These are phyloP conservation scores for Lepidium africanum DNA, from an alignment of 345 rosid species.

Conservation along the genomic window DNA sequence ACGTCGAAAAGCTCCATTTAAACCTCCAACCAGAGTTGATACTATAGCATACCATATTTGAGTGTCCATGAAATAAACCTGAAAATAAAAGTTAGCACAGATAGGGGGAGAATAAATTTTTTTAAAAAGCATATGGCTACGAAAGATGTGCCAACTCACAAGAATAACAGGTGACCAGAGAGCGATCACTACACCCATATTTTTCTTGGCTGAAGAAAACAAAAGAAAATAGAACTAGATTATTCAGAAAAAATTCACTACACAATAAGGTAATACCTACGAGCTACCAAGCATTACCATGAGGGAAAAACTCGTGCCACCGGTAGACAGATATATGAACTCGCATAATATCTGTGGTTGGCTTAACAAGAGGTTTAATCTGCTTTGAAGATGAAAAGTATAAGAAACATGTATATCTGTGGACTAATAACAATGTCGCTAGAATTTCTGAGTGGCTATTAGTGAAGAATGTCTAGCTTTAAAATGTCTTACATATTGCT, in stretches of 20 bases:
- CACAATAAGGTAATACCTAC: not conserved
- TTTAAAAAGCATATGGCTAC: constrained; percentile 5
- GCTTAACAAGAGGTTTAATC: constrained; percentile 52
- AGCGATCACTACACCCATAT: constrained; percentile 43
- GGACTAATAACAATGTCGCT: not conserved
- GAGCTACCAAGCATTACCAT: constrained; percentile 28
- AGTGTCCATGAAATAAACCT: constrained; percentile 78
- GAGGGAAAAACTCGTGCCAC: constrained; percentile 63
- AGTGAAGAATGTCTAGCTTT: not conserved
- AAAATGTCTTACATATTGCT: not conserved
- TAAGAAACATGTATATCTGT: constrained; percentile 5
- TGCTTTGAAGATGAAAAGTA: constrained; percentile 20
- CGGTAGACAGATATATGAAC: constrained; percentile 26
- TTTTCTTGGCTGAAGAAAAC: constrained; percentile 33
- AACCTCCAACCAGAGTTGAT: constrained; percentile 76
- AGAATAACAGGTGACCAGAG: constrained; percentile 48
- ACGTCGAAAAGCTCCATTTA: constrained; percentile 73
- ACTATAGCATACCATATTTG: constrained; percentile 89
- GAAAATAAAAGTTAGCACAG: constrained; percentile 11
- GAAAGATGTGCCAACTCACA: constrained; percentile 39
- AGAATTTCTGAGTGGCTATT: not conserved
- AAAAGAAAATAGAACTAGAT: not conserved
- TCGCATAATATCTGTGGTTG: constrained; percentile 46
- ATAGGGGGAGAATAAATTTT: no score
- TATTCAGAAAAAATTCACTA: not conserved